A percentile compares a stretch with the other conserved stretches of the same genome.
Conservation (phyloP, 2,329 filamentous ascomycete genomes). For the Lachnellula cervina region DNA sequence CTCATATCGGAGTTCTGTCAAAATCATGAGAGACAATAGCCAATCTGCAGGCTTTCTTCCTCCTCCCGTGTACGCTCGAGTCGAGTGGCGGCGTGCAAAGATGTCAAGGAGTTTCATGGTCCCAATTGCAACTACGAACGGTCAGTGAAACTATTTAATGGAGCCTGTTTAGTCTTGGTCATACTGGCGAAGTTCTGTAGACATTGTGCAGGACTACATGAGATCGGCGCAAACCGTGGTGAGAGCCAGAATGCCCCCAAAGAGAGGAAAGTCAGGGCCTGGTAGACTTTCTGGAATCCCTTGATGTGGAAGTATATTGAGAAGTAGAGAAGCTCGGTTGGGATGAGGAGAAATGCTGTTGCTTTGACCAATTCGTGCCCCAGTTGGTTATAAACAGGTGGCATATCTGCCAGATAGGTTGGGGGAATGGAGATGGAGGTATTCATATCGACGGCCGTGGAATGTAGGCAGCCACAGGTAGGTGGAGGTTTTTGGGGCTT, state of each 20-base stretch:
- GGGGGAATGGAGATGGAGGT: slow-evolving; percentile 15
- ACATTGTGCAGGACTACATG: slow-evolving; percentile 29
- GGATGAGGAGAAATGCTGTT: slow-evolving; percentile 25
- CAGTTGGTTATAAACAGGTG: slow-evolving; percentile 21
- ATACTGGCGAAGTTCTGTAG: slow-evolving; percentile 34
- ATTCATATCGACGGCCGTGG: slow-evolving; percentile 22
- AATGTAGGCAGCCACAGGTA: background rate
- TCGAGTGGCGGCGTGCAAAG: slow-evolving; percentile 32
- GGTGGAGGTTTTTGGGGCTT: too few species aligned
- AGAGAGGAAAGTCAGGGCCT: slow-evolving; percentile 21
- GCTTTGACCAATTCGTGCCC: slow-evolving; percentile 26
- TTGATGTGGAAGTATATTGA: slow-evolving; percentile 31
- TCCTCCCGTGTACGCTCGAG: slow-evolving; percentile 32
- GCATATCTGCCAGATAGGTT: slow-evolving; percentile 13
- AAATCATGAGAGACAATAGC: slow-evolving; percentile 31
- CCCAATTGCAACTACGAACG: slow-evolving; percentile 31
- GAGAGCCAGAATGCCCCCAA: slow-evolving; percentile 25
- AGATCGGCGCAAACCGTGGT: slow-evolving; percentile 29
- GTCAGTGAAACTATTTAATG: slow-evolving; percentile 11
- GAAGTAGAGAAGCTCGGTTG: slow-evolving; percentile 29
- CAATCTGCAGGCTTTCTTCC: slow-evolving; percentile 26
- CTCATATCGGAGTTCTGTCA: slow-evolving; percentile 40
- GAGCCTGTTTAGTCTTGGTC: slow-evolving; percentile 2
- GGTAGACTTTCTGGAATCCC: slow-evolving; percentile 19
- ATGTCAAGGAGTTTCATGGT: slow-evolving; percentile 39